Conservation (phyloP, 139 green algal genomes). For the Nannochloris sp. region DNA sequence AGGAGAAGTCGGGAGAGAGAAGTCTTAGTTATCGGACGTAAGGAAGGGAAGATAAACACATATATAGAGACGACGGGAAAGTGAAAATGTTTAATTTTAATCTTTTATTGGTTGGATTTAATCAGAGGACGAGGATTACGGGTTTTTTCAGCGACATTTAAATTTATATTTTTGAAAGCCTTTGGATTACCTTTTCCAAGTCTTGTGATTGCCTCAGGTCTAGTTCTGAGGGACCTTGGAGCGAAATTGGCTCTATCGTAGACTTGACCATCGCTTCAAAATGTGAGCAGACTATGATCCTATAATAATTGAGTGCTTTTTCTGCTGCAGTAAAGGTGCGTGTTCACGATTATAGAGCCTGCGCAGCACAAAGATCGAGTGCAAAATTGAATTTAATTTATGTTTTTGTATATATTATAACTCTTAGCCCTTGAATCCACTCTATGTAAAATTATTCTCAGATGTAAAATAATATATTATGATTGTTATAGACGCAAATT, state of each 20-base stretch:
- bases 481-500: too few relatives aligned
- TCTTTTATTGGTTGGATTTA: neutral
- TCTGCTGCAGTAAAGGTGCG: neutral
- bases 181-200: conserved; percentile 5
- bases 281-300: too few relatives aligned
- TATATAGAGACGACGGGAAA: neutral
- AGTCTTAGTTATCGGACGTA: neutral
- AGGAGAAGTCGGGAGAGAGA: too few relatives aligned
- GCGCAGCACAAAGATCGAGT: too few relatives aligned
- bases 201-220: conserved; percentile 17
- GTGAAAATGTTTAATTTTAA: neutral
- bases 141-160: neutral
- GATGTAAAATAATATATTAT: too few relatives aligned
- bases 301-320: too few relatives aligned
- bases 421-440: too few relatives aligned
- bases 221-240: conserved; percentile 1
- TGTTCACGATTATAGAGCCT: neutral
- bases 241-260: conserved; percentile 27
- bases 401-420: too few relatives aligned
- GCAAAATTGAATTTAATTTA: too few relatives aligned
- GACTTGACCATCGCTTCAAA: neutral
- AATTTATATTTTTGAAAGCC: neutral
- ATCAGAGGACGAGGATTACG: neutral
- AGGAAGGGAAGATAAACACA: neutral
- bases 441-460: too few relatives aligned